Percentiles rank a stretch among this genome's conserved stretches.
phyloP scores from a whole-genome alignment of 2,329 filamentous ascomycete species.

The Cucurbitaria berberidis region DNA sequence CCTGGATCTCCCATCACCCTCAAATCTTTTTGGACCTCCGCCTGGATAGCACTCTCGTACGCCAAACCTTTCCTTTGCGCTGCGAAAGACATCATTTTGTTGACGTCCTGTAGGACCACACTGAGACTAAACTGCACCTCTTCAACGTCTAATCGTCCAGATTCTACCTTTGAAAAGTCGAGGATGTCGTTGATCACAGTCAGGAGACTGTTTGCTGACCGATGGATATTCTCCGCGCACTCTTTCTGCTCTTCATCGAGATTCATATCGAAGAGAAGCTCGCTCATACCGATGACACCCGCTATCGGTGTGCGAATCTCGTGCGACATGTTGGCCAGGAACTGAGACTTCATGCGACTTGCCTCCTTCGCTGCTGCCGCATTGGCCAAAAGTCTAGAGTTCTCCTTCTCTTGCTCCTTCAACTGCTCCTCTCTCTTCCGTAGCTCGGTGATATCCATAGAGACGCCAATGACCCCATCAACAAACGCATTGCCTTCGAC shows the following conservation, averaged over 20 bases:
- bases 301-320: constrained; percentile 81
- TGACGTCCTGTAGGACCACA: constrained; percentile 77
- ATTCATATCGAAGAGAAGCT: constrained; percentile 72
- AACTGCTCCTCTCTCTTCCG: constrained; percentile 69
- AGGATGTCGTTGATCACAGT: constrained; percentile 92
- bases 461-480: constrained; percentile 77
- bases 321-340: constrained; percentile 82
- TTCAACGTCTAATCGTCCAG: constrained; percentile 76
- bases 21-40: constrained; percentile 68
- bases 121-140: constrained; percentile 80
- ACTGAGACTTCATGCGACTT: constrained; percentile 79
- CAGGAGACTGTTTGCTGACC: constrained; percentile 79
- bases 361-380: constrained; percentile 81
- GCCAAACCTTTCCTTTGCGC: constrained; percentile 79
- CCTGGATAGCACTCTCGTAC: constrained; percentile 70
- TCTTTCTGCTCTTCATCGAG: constrained; percentile 74
- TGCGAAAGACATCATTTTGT: constrained; percentile 86
- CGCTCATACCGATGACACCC: constrained; percentile 80
- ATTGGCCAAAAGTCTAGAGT: constrained; percentile 72
- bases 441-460: constrained; percentile 78
- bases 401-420: constrained; percentile 70
- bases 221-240: constrained; percentile 77
- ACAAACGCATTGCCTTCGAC: constrained; percentile 61
- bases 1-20: constrained; percentile 88
- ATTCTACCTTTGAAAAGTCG: constrained; percentile 87